A percentile compares a stretch with the other conserved stretches of the same genome.
phyloP scores from a whole-genome alignment of 257 asterid species.

The Jacaranda copaia region DNA sequence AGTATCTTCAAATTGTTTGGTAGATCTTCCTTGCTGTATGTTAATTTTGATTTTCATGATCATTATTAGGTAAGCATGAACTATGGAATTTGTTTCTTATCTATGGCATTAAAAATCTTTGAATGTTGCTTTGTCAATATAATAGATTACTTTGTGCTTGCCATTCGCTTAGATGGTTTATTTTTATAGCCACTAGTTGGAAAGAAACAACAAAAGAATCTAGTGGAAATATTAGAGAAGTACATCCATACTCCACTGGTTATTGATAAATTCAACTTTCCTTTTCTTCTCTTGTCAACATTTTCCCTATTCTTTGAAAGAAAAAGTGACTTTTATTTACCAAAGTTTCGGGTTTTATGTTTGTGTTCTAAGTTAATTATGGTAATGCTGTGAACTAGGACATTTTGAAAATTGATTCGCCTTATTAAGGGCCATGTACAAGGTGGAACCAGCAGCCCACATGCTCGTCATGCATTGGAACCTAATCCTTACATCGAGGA shows the following conservation, averaged over 20 bases:
- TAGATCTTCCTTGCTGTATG: background rate
- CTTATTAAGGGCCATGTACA: conserved; percentile 64
- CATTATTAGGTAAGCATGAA: conserved; percentile 15
- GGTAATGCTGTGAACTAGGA: conserved; percentile 39
- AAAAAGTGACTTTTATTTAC: conserved; percentile 11
- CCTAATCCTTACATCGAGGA: conserved; percentile 94
- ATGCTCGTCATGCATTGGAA: conserved; percentile 78
- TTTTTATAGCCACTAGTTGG: background rate
- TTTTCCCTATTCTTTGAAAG: conserved; percentile 25
- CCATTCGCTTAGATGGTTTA: background rate
- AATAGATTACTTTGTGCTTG: conserved; percentile 1
- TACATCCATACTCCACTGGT: conserved; percentile 2
- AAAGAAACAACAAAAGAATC: conserved; percentile 26
- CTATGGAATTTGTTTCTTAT: background rate
- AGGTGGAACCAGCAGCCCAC: conserved; percentile 56
- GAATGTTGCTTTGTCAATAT: background rate
- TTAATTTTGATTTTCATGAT: background rate
- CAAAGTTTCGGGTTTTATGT: conserved; percentile 31
- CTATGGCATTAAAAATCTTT: background rate
- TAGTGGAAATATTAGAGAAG: conserved; percentile 24
- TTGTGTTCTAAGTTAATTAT: conserved; percentile 32
- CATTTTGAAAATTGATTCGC: conserved; percentile 81
- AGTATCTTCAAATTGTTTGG: conserved; percentile 28
- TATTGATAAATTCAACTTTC: background rate
- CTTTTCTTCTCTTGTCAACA: background rate